These are phyloP conservation scores for Apodospora peruviana DNA, from an alignment of 495 filamentous ascomycete species.

Conservation along the genomic window DNA sequence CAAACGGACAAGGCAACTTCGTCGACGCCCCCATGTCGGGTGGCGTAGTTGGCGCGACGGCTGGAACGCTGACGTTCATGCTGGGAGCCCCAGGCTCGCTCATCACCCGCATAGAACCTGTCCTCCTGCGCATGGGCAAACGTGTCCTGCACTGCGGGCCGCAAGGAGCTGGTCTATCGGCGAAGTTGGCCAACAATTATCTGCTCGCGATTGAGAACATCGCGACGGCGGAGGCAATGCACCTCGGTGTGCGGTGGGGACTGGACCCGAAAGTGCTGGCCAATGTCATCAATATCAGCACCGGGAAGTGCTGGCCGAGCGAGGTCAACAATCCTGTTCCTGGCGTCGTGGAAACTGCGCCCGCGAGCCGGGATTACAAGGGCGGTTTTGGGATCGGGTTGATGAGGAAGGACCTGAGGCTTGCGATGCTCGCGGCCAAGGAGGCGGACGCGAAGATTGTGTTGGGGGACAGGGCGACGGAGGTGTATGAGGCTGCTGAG, in stretches of 20 bases:
- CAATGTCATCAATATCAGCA: slow-evolving; percentile 76
- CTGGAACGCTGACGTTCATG: slow-evolving; percentile 81
- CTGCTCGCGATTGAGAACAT: slow-evolving; percentile 89
- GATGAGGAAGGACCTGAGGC: slow-evolving; percentile 77
- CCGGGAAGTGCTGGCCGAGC: slow-evolving; percentile 85
- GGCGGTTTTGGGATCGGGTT: slow-evolving; percentile 80
- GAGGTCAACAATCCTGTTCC: slow-evolving; percentile 91
- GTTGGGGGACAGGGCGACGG: slow-evolving; percentile 56
- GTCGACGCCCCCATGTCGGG: slow-evolving; percentile 82
- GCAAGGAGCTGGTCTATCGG: slow-evolving; percentile 74
- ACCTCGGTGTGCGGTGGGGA: slow-evolving; percentile 77
- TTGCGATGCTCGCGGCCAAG: slow-evolving; percentile 68
- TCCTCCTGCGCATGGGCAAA: slow-evolving; percentile 75
- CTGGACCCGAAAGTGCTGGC: slow-evolving; percentile 75
- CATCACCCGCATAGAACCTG: slow-evolving; percentile 53
- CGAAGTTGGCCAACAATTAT: slow-evolving; percentile 92
- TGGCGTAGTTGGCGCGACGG: slow-evolving; percentile 75
- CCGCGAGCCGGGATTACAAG: slow-evolving; percentile 66
- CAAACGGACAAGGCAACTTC: slow-evolving; percentile 49
- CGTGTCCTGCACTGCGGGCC: slow-evolving; percentile 74
- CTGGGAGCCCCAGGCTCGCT: slow-evolving; percentile 60
- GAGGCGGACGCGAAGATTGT: slow-evolving; percentile 61
- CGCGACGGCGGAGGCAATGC: slow-evolving; percentile 89
- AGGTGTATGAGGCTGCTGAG: slow-evolving; percentile 62
- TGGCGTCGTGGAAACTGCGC: slow-evolving; percentile 68